Percentiles rank a stretch among this genome's conserved stretches.
Conservation (phyloP, 768 basidiomycete genomes). For the Coprinopsis cinerea region DNA sequence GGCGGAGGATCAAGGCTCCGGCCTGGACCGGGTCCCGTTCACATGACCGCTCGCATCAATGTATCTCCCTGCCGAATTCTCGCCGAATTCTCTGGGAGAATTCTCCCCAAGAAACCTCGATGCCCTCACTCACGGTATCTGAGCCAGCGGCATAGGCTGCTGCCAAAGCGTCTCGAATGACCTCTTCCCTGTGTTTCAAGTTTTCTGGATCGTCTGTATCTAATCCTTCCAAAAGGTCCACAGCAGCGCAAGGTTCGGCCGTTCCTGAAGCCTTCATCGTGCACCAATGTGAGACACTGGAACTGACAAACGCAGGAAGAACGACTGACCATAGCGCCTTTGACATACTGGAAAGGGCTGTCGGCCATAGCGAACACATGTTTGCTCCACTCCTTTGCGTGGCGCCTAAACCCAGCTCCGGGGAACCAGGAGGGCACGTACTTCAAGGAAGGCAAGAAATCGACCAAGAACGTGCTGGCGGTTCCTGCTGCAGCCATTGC, state of each 20-base stretch:
- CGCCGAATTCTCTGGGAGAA: too few species aligned
- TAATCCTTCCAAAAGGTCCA: not conserved
- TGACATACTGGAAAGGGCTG: not conserved
- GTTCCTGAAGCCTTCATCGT: not conserved
- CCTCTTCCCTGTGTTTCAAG: not conserved
- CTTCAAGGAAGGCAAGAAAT: slow-evolving; percentile 27
- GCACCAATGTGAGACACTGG: not conserved
- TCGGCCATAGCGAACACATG: not conserved
- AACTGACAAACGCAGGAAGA: not conserved
- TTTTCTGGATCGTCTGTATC: not conserved
- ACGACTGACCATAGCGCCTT: slow-evolving; percentile 3
- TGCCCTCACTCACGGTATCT: not conserved
- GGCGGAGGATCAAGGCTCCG: too few species aligned
- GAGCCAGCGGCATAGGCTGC: not conserved
- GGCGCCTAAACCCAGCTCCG: slow-evolving; percentile 39
- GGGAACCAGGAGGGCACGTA: slow-evolving; percentile 43
- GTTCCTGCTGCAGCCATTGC: slow-evolving; percentile 18
- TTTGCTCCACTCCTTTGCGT: slow-evolving; percentile 19
- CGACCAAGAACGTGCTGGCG: slow-evolving; percentile 27
- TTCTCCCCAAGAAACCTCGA: too few species aligned
- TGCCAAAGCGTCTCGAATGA: not conserved
- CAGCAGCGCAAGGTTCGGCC: not conserved
- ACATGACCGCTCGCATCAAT: too few species aligned
- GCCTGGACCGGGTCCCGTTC: too few species aligned
- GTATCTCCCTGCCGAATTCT: too few species aligned